Conservation (phyloP, 345 rosid genomes). For the Aethionema arabicum region DNA sequence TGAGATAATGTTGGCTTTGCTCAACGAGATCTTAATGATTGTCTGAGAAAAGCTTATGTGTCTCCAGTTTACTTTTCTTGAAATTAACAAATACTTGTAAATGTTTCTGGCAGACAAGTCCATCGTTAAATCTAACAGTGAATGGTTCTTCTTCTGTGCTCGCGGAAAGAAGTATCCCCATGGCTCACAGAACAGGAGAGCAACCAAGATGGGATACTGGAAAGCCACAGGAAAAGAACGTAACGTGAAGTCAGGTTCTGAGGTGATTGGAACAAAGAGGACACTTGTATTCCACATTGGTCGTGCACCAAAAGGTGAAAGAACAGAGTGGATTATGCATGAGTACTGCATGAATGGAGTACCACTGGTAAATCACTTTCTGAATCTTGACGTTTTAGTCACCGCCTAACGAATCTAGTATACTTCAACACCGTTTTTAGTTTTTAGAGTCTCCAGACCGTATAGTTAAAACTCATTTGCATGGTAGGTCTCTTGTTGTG, state of each 20-base stretch:
- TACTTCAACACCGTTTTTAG: not conserved
- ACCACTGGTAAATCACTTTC: conserved; percentile 49
- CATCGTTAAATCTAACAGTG: conserved; percentile 58
- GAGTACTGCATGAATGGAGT: conserved; percentile 67
- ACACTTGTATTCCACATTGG: conserved; percentile 88
- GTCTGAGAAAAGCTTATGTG: conserved; percentile 8
- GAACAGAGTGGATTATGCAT: conserved; percentile 92
- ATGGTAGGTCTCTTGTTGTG: not conserved
- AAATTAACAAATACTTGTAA: not conserved
- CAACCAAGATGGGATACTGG: conserved; percentile 85
- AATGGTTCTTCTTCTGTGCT: conserved; percentile 88
- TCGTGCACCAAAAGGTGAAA: conserved; percentile 84
- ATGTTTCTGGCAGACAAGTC: conserved; percentile 49
- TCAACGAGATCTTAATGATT: conserved; percentile 14
- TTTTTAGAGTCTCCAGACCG: not conserved
- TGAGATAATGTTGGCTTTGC: conserved; percentile 7
- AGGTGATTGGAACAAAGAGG: conserved; percentile 78
- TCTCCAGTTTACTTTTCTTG: not conserved
- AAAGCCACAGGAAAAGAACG: conserved; percentile 96
- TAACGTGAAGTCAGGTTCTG: conserved; percentile 59
- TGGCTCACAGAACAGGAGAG: conserved; percentile 83
- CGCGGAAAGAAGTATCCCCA: conserved; percentile 89
- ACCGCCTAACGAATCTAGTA: not conserved
- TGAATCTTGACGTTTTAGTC: not conserved
- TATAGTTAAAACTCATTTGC: not conserved